Evolutionary conservation across 441 rosid species (phyloP).

Genomic region (Monsonia emarginata): DNA sequence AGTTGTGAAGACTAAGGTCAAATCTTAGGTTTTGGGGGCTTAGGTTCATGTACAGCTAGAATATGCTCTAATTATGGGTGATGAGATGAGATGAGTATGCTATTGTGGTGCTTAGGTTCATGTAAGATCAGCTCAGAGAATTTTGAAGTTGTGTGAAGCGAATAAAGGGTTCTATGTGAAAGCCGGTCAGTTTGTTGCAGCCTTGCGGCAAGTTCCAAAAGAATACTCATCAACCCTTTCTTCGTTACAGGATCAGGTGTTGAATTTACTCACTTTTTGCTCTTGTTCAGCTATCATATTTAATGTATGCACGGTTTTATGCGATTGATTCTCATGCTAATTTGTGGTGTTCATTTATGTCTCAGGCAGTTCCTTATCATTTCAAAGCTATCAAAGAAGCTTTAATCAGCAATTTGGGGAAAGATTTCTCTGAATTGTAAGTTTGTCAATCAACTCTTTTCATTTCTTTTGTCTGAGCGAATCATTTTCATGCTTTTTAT

Average conservation of each 20-base stretch:
- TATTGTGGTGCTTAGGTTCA: slow-evolving; percentile 41
- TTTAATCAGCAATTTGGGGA: slow-evolving; percentile 45
- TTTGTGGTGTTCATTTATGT: slow-evolving; percentile 4
- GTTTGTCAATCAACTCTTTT: slow-evolving; percentile 15
- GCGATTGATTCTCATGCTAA: slow-evolving; percentile 18
- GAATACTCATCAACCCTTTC: slow-evolving; percentile 62
- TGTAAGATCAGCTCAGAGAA: slow-evolving; percentile 63
- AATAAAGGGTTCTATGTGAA: slow-evolving; percentile 82
- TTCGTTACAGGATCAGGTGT: slow-evolving; percentile 71
- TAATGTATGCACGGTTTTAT: slow-evolving; percentile 5
- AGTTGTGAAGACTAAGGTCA: not conserved
- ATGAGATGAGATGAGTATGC: not conserved
- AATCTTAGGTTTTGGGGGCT: not conserved
- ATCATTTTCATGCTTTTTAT: not conserved
- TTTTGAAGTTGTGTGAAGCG: slow-evolving; percentile 55
- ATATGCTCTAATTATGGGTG: not conserved
- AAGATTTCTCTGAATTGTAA: slow-evolving; percentile 50
- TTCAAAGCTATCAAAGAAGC: slow-evolving; percentile 55
- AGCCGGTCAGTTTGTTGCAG: slow-evolving; percentile 85
- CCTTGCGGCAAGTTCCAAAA: slow-evolving; percentile 63
- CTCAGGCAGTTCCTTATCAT: slow-evolving; percentile 68
- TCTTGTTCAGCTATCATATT: not conserved
- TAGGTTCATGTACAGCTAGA: not conserved
- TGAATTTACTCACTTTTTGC: not conserved
- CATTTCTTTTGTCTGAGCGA: not conserved